These are phyloP conservation scores for Triangularia setosa DNA, from an alignment of 2,329 filamentous ascomycete genomes.

Conservation along the genomic window DNA sequence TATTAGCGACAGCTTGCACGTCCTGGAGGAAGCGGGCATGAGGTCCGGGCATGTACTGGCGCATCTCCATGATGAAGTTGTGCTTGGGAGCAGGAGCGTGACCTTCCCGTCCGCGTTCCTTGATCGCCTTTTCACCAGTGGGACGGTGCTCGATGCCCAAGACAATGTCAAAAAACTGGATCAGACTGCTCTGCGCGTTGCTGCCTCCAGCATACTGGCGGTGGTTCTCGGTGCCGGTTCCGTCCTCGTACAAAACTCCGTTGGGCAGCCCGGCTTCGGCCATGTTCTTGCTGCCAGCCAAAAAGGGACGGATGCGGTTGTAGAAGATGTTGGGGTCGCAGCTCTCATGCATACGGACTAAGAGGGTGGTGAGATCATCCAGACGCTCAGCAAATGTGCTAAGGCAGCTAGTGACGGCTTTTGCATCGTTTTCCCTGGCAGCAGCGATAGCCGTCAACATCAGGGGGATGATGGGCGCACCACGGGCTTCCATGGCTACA, in stretches of 20 bases:
- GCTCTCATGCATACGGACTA: conserved; percentile 89
- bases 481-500: conserved; percentile 90
- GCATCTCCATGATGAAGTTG: conserved; percentile 97
- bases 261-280: conserved; percentile 82
- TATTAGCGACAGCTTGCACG: conserved; percentile 75
- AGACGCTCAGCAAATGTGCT: conserved; percentile 79
- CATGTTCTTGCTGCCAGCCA: conserved; percentile 98
- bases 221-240: conserved; percentile 63
- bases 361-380: conserved; percentile 73
- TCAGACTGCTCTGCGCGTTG: conserved; percentile 93
- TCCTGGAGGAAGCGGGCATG: conserved; percentile 87
- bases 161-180: conserved; percentile 95
- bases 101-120: conserved; percentile 33
- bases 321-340: conserved; percentile 96
- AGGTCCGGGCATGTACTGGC: conserved; percentile 90
- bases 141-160: conserved; percentile 87
- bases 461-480: conserved; percentile 78
- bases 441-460: conserved; percentile 87
- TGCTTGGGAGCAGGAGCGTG: conserved; percentile 55
- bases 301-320: conserved; percentile 89
- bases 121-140: conserved; percentile 65
- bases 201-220: conserved; percentile 89
- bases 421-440: conserved; percentile 64
- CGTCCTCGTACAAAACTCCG: conserved; percentile 84
- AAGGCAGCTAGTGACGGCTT: conserved; percentile 73